phyloP scores from a whole-genome alignment of 2,329 filamentous ascomycete genomes.

The Aspergillus uvarum region DNA sequence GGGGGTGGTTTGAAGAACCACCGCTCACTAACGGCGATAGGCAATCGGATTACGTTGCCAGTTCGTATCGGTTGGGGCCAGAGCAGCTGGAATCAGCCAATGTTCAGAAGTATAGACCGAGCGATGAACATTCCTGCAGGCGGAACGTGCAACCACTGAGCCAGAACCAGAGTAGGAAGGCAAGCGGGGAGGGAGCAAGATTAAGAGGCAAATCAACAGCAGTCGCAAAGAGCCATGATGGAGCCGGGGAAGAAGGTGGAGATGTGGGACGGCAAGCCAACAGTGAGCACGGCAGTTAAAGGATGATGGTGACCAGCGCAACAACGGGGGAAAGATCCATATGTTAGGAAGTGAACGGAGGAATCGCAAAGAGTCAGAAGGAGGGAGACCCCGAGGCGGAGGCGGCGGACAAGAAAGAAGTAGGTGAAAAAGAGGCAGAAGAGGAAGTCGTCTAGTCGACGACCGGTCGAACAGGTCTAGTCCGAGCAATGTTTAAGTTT shows the following conservation, averaged over 20 bases:
- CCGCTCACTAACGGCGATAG: conserved; percentile 5
- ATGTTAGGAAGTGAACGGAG: background rate
- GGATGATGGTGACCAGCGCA: background rate
- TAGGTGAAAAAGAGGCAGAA: background rate
- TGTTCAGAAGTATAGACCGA: background rate
- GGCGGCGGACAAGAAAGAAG: background rate
- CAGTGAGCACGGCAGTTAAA: background rate
- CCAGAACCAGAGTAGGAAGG: background rate
- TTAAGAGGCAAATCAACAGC: conserved; percentile 4
- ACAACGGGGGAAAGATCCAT: conserved; percentile 2
- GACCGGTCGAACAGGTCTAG: background rate
- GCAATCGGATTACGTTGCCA: conserved; percentile 2
- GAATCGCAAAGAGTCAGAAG: conserved; percentile 1
- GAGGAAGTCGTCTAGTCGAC: background rate
- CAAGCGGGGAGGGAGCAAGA: background rate
- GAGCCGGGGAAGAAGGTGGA: background rate
- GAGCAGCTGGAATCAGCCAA: conserved; percentile 4
- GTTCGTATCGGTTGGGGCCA: background rate
- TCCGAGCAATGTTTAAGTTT: background rate
- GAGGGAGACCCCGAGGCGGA: background rate
- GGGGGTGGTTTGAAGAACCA: background rate
- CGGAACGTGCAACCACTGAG: background rate
- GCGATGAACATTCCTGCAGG: conserved; percentile 5
- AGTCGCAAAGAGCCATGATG: conserved; percentile 5
- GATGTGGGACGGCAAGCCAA: background rate